A percentile compares a stretch with the other conserved stretches of the same genome.
Conservation (phyloP, 2,329 filamentous ascomycete species). For the Akanthomyces lecanii region DNA sequence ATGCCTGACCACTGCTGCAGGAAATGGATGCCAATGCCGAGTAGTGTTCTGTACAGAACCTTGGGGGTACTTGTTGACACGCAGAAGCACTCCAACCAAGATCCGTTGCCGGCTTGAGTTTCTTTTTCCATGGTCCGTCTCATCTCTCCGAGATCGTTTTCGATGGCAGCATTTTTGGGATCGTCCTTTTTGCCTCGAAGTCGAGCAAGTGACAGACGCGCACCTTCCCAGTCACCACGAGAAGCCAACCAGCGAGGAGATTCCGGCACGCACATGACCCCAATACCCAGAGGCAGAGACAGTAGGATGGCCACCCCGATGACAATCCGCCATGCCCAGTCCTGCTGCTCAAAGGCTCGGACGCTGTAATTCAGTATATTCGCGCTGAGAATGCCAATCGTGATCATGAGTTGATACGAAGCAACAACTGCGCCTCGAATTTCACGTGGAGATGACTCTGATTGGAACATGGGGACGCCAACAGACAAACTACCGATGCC, state of each 20-base stretch:
- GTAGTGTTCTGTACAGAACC: slow-evolving; percentile 58
- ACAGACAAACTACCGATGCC: slow-evolving; percentile 64
- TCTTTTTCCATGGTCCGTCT: slow-evolving; percentile 43
- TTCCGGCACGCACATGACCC: slow-evolving; percentile 52
- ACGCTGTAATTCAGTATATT: slow-evolving; percentile 53
- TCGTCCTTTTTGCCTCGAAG: slow-evolving; percentile 50
- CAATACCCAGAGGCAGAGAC: slow-evolving; percentile 48
- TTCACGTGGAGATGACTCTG: slow-evolving; percentile 57
- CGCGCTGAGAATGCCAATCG: slow-evolving; percentile 60
- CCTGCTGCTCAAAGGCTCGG: slow-evolving; percentile 36
- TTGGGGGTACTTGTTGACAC: slow-evolving; percentile 48
- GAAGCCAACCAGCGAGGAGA: slow-evolving; percentile 54
- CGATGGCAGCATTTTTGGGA: slow-evolving; percentile 39
- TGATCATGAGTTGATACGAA: slow-evolving; percentile 72
- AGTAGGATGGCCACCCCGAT: slow-evolving; percentile 53
- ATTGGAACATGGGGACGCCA: slow-evolving; percentile 63
- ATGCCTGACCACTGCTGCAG: slow-evolving; percentile 64
- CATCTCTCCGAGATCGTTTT: slow-evolving; percentile 52
- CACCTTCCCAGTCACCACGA: slow-evolving; percentile 42
- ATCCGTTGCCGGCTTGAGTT: slow-evolving; percentile 39
- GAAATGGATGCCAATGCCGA: slow-evolving; percentile 61
- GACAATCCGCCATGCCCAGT: slow-evolving; percentile 27
- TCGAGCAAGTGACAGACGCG: slow-evolving; percentile 47
- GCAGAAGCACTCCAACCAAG: slow-evolving; percentile 59
- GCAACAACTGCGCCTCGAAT: slow-evolving; percentile 63